These are phyloP conservation scores for Mycena filopes DNA, from an alignment of 768 basidiomycete species.

Conservation along the genomic window DNA sequence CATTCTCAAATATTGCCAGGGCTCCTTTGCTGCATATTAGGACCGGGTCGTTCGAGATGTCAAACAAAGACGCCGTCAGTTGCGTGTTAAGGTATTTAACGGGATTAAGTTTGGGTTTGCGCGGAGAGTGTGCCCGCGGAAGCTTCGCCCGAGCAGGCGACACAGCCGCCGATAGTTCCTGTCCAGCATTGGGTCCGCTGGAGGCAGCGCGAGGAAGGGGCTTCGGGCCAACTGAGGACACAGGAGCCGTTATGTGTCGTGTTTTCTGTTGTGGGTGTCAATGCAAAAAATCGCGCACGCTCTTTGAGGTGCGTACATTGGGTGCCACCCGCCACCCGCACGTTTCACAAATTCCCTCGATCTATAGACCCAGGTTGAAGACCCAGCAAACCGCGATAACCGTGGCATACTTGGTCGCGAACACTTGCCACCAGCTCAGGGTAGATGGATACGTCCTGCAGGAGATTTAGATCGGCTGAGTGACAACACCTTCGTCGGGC, in stretches of 20 bases:
- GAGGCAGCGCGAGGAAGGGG: too few relatives aligned
- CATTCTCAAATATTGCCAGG: constrained; percentile 3
- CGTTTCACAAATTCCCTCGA: background rate
- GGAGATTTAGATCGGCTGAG: too few relatives aligned
- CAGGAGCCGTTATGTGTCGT: background rate
- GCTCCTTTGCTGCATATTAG: background rate
- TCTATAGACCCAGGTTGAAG: background rate
- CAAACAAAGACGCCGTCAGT: constrained; percentile 4
- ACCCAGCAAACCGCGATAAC: too few relatives aligned
- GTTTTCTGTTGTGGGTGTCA: background rate
- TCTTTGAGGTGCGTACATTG: background rate
- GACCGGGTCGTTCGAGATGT: background rate
- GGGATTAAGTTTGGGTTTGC: background rate
- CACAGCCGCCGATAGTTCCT: too few relatives aligned
- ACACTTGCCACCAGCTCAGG: background rate
- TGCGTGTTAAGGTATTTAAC: background rate
- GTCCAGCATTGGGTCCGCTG: too few relatives aligned
- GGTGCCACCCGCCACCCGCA: background rate
- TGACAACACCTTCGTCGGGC: too few relatives aligned
- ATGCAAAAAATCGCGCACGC: background rate
- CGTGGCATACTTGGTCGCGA: too few relatives aligned
- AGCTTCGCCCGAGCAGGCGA: too few relatives aligned
- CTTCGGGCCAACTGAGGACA: too few relatives aligned
- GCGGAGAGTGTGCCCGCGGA: background rate
- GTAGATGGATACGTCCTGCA: background rate